A percentile compares a stretch with the other conserved stretches of the same genome.
These are phyloP conservation scores for Rhododendron griersonianum DNA, from an alignment of 148 eudicot species.

Conservation along the genomic window DNA sequence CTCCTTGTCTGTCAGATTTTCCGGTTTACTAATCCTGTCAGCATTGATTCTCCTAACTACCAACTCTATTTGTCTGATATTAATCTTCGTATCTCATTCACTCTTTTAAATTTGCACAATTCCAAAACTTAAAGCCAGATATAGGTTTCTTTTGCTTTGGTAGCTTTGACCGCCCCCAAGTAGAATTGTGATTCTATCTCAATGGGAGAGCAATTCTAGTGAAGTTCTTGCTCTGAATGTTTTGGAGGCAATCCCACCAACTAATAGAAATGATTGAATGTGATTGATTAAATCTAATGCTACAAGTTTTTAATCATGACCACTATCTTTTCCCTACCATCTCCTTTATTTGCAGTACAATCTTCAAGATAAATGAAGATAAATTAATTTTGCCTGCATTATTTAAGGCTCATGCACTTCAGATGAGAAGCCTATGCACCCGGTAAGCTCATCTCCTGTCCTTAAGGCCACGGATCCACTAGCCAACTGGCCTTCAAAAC, in stretches of 20 bases:
- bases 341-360: not conserved
- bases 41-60: not conserved
- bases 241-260: not conserved
- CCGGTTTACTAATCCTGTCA: not conserved
- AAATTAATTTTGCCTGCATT: not conserved
- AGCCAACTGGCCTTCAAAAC: not conserved
- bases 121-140: not conserved
- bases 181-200: not conserved
- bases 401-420: not conserved
- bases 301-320: not conserved
- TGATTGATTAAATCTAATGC: not conserved
- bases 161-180: not conserved
- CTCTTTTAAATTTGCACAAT: not conserved
- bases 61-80: not conserved
- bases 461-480: constrained; percentile 2
- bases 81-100: not conserved
- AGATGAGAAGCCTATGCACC: not conserved
- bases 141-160: not conserved
- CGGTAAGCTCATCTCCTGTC: too few species aligned
- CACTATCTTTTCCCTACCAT: not conserved
- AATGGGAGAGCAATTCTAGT: not conserved
- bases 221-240: not conserved
- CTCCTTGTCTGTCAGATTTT: not conserved
- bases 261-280: not conserved
- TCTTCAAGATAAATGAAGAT: not conserved